Evolutionary conservation across 148 eudicot species (phyloP).

Genomic region (Rhododendron henanense): DNA sequence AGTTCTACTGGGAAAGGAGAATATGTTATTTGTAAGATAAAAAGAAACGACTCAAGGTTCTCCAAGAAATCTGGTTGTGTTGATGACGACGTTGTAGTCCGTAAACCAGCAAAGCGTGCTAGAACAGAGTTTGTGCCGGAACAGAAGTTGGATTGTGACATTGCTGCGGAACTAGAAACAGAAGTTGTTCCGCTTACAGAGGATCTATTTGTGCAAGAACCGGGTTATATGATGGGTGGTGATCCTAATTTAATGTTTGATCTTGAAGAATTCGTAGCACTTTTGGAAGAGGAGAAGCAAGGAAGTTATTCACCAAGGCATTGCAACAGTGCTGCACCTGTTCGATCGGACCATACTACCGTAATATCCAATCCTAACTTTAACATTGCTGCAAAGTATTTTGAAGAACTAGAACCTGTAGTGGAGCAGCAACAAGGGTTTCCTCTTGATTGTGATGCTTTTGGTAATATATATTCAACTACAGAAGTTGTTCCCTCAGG

Average conservation of each 20-base stretch:
- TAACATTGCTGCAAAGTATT: background rate
- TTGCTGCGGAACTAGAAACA: no score
- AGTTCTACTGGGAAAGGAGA: no score
- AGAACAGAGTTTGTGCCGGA: background rate
- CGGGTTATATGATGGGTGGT: background rate
- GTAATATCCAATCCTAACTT: no score
- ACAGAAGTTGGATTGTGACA: background rate
- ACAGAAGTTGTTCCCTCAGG: background rate
- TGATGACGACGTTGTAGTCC: no score
- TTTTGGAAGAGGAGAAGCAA: background rate
- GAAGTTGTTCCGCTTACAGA: no score
- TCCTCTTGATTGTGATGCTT: background rate
- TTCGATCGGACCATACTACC: background rate
- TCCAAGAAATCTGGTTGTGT: no score
- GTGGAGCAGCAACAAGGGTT: background rate
- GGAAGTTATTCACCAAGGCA: background rate
- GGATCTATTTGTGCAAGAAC: background rate
- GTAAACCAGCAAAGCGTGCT: background rate
- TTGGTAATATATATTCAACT: background rate
- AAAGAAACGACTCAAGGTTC: no score
- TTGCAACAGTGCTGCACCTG: background rate
- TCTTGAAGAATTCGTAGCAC: background rate
- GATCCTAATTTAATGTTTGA: background rate
- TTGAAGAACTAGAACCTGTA: background rate
- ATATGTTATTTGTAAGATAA: no score